Evolutionary conservation across 73 alveolate genomes (phyloP), one percentile per base, ranked within the genome.

Genomic region (Paramecium primaurelia): DNA sequence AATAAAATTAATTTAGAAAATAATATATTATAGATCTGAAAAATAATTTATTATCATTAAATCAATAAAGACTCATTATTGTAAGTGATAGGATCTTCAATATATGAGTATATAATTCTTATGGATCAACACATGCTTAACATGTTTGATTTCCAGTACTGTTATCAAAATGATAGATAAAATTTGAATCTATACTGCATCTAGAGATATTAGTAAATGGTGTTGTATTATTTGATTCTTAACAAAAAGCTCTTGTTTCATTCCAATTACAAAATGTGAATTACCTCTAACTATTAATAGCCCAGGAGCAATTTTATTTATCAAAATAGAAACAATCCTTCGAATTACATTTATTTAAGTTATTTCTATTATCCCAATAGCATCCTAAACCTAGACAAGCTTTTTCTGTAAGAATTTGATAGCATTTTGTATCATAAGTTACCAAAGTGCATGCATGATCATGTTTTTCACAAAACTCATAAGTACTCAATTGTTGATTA

Each of bases 61-160:
- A 54, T 1, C 34, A 54, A 54, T 54, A 54, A 5, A 54, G 34
- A 18, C 12, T n/a, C 20, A 18, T n/a, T 0, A 54, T 54, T 6
- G 16, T 4, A 4, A 40, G 8, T 40, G 49, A 40, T 7, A 40
- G 6, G 6, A 40, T 40, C 49, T 40, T 7, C 6, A 40, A n/a
- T 18, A 54, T 20, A 18, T 54, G 69, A 54, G 69, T 18, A 54
- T 54, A 18, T 54, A 54, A 54, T 54, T 54, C 69, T 0, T 54
- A 26, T 32, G 84, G 84, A 64, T 64, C 84, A 64, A 64, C 84
- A 18, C 84, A 64, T 4, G 84, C 84, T 64, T 64, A 28, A 64
- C 49, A 64, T 26, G 12, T 28, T 8, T 64, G 9, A 64, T 32
- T 64, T 12, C 49, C 49, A 8, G 84, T 64, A 3, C 54, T 64